These are phyloP conservation scores for Yarrowia sp. DNA, from an alignment of 805 yeast species.

Conservation along the genomic window DNA sequence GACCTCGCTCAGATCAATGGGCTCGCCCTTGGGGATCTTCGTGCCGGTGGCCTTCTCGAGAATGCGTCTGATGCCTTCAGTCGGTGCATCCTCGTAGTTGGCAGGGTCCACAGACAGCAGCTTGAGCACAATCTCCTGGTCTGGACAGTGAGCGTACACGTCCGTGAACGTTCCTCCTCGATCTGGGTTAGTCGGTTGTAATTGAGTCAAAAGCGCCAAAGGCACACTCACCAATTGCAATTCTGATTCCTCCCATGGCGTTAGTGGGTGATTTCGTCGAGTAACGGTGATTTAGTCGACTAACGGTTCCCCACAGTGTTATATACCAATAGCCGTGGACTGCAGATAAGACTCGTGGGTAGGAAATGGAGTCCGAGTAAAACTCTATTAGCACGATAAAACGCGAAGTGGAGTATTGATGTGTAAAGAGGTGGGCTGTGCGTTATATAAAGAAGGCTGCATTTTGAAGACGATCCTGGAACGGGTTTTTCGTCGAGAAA, in stretches of 20 bases:
- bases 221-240: constrained; percentile 24
- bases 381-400: too few species aligned
- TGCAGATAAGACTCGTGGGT: not conserved
- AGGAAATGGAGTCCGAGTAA: not conserved
- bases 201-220: too few species aligned
- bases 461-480: too few species aligned
- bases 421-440: too few species aligned
- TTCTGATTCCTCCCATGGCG: constrained; percentile 19
- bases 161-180: constrained; percentile 95
- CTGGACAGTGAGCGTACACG: constrained; percentile 54
- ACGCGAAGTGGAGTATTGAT: too few species aligned
- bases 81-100: constrained; percentile 86
- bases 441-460: too few species aligned
- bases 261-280: not conserved
- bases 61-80: constrained; percentile 83
- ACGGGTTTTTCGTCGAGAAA: too few species aligned
- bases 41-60: constrained; percentile 58
- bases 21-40: constrained; percentile 56
- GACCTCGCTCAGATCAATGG: constrained; percentile 53
- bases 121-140: constrained; percentile 60
- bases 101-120: constrained; percentile 83
- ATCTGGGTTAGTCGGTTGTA: constrained; percentile 31
- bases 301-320: constrained; percentile 9
- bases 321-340: constrained; percentile 10
- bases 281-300: not conserved